Percentiles rank a stretch among this genome's conserved stretches.
These are phyloP conservation scores for Thalassia testudinum DNA, from an alignment of 116 monocot species.

Conservation along the genomic window DNA sequence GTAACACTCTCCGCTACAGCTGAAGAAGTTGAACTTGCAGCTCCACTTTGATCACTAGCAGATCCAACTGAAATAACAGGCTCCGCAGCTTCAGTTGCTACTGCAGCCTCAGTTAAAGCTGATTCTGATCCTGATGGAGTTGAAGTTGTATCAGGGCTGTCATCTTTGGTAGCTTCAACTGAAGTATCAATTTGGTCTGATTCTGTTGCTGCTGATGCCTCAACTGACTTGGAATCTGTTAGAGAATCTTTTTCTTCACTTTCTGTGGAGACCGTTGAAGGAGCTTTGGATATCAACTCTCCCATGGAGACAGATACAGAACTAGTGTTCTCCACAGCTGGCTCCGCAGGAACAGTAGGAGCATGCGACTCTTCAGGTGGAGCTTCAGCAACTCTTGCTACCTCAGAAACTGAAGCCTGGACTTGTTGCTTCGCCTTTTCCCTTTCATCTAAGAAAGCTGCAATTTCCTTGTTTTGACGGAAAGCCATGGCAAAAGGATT, in stretches of 20 bases:
- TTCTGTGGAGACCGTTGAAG: neutral
- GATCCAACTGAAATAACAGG: neutral
- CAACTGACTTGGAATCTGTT: neutral
- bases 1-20: too few relatives aligned
- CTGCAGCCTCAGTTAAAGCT: neutral
- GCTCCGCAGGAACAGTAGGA: neutral
- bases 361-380: neutral
- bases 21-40: too few relatives aligned
- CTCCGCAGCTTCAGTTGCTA: slow-evolving; percentile 2
- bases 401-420: neutral
- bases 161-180: neutral
- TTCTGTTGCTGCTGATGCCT: neutral
- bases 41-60: too few relatives aligned
- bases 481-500: slow-evolving; percentile 86
- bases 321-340: neutral
- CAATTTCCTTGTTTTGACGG: slow-evolving; percentile 69
- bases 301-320: neutral
- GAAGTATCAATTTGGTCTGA: neutral
- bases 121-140: neutral
- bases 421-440: slow-evolving; percentile 18
- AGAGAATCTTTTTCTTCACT: slow-evolving; percentile 4
- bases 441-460: slow-evolving; percentile 58
- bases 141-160: too few relatives aligned
- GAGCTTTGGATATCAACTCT: neutral
- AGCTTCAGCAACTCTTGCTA: neutral